Percentiles rank a stretch among this genome's conserved stretches.
These are phyloP conservation scores for Lentinula lateritia DNA, from an alignment of 768 basidiomycete genomes.

Conservation along the genomic window DNA sequence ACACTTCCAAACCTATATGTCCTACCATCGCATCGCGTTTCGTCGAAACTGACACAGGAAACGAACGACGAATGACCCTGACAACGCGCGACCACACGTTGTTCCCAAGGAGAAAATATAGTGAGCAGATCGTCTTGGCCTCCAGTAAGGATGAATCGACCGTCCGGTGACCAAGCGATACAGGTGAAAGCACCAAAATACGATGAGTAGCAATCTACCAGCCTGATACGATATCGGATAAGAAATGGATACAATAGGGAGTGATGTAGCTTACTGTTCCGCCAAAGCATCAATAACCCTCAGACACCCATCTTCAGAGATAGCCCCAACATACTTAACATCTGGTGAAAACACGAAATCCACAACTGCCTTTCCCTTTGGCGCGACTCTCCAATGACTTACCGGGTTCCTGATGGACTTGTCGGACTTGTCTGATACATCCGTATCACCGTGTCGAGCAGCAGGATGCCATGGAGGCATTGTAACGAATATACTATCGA, in stretches of 20 bases:
- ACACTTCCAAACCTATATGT: conserved; percentile 95
- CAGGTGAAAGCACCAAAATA: conserved; percentile 92
- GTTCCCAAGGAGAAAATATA: conserved; percentile 92
- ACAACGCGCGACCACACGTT: conserved; percentile 90
- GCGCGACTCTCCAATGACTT: conserved; percentile 82
- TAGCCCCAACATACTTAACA: conserved; percentile 82
- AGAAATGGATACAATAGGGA: not conserved
- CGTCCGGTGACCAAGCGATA: conserved; percentile 94
- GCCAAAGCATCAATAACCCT: conserved; percentile 84
- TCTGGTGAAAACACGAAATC: conserved; percentile 95
- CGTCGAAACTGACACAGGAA: conserved; percentile 84
- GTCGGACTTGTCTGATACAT: conserved; percentile 37
- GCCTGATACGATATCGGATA: conserved; percentile 25
- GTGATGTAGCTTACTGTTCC: conserved; percentile 60
- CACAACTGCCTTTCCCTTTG: conserved; percentile 64
- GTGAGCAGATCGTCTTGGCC: conserved; percentile 97
- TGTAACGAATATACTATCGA: conserved; percentile 71
- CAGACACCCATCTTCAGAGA: conserved; percentile 89
- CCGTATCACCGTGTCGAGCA: conserved; percentile 31
- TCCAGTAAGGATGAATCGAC: conserved; percentile 88
- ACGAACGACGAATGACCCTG: conserved; percentile 97
- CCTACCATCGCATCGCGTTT: conserved; percentile 73
- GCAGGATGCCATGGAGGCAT: conserved; percentile 85
- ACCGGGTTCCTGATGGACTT: conserved; percentile 78
- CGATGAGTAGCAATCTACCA: conserved; percentile 91